Evolutionary conservation across 2,329 filamentous ascomycete genomes (phyloP), one percentile per base, ranked within the genome.

Genomic region (Tolypocladium sp.): DNA sequence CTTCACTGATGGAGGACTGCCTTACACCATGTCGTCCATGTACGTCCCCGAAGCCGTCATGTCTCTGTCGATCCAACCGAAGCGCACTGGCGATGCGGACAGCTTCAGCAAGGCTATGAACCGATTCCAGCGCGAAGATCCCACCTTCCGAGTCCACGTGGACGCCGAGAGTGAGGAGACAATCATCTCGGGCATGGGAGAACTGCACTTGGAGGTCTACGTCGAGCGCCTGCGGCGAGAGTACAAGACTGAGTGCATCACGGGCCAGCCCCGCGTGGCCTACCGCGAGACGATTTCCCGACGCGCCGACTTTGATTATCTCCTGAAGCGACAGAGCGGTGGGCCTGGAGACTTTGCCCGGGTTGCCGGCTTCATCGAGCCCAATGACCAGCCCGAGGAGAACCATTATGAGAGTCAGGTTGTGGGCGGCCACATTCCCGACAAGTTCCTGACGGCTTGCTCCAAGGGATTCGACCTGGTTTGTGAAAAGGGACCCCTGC

Each of bases 91-190:
- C 73, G 93, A 99, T 69, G 87, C 89, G 60, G 86, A 91, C 71
- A 94, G 95, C 79, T 99, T 99, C 82, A 92, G 88, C 71, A 99
- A 99, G 79, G 94, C 94, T 66, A 97, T 99, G 87, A 94, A 93
- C 73, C 90, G 94, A 66, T 99, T 99, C 84, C 93, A 97, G 77
- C 89, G 94, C 63, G 94, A 99, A 77, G 94, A 99, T 69, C 94
- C 94, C 4, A 99, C 94, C 15, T 99, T 99, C 85, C 87, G 94
- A 58, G 90, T 99, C 42, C 89, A 91, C 68, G 92, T 96, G 68
- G 94, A 99, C 70, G 76, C 85, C 20, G 94, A 99, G 77, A 93
- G 89, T 64, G 89, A 96, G 71, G 91, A 99, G 79, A 97, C 93
- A 55, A 96, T 99, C 70, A 97, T 99, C 70, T 95, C 90, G 49